Evolutionary conservation across 495 filamentous ascomycete species (phyloP), one percentile per base, ranked within the genome.

Genomic region (Hyphodiscus hymeniophilus): DNA sequence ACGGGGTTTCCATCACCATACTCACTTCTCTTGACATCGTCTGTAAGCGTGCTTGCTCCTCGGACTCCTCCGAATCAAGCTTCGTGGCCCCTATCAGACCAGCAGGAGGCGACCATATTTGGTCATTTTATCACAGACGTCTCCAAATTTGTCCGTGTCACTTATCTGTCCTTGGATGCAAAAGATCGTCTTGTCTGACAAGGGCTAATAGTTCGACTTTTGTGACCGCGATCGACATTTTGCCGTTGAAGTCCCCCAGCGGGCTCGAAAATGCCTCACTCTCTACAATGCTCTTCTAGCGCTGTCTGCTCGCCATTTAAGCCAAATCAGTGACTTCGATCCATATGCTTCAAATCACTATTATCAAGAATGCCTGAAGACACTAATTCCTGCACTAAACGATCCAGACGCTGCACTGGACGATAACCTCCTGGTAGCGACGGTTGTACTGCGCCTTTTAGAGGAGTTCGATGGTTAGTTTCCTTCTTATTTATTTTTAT

Each of bases 201-300:
- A n/a, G n/a, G 36, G n/a, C n/a, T n/a, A n/a, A 40, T 22, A 79
- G 76, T 67, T 80, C 36, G 77, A 81, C 50, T 63, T 79, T n/a
- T 80, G 76, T 44, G 77, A 82, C 55, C 67, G 69, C 6, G 63
- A 60, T 32, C 68, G 66, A 42, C 74, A 75, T 50, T 81, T 81
- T 46, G 68, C 73, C 20, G 60, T 72, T 2, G 58, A 72, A 10
- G 74, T 81, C 1, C 76, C 77, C 0, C 63, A 72, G 39, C 58
- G 68, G 33, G 73, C 77, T 3, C 63, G 65, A 13, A 64, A 48
- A 16, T 75, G 66, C 39, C 67, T 68, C 13, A 70, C 73, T 24
- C 59, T 82, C 4, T 60, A 78, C 34, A 77, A 79, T 39, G 76
- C 79, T 31, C 74, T 81, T 8, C 68, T 81, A 47, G 75, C 79